A percentile compares a stretch with the other conserved stretches of the same genome.
phyloP scores from a whole-genome alignment of 495 filamentous ascomycete genomes.

The Talaromyces nanjingensis region DNA sequence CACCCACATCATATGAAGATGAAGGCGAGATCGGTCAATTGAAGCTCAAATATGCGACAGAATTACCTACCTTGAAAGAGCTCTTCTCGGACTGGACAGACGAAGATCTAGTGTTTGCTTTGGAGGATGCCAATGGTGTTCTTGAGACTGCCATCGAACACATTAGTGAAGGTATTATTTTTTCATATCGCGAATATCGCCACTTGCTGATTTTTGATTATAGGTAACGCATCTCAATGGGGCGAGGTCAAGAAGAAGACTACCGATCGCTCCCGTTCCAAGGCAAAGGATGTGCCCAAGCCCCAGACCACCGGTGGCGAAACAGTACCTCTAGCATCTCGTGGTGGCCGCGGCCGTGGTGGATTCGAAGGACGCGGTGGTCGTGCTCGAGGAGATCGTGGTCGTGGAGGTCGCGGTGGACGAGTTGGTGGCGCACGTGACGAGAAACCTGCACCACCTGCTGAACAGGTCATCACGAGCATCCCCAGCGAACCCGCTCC shows the following conservation, averaged over 20 bases:
- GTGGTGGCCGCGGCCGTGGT: constrained; percentile 60
- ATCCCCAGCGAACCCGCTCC: constrained; percentile 30
- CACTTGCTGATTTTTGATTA: constrained; percentile 18
- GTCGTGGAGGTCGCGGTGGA: constrained; percentile 68
- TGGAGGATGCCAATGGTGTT: constrained; percentile 89
- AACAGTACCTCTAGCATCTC: constrained; percentile 37
- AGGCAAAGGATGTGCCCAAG: constrained; percentile 60
- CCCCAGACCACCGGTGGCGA: constrained; percentile 45
- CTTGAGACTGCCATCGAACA: constrained; percentile 75
- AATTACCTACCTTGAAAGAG: constrained; percentile 73
- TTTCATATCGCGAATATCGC: background rate
- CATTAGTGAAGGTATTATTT: constrained; percentile 76
- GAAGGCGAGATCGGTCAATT: constrained; percentile 86
- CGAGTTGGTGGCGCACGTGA: constrained; percentile 49
- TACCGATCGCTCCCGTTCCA: constrained; percentile 75
- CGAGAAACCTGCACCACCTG: constrained; percentile 23
- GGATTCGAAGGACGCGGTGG: constrained; percentile 61
- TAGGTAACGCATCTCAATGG: constrained; percentile 90
- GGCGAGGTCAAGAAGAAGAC: constrained; percentile 90
- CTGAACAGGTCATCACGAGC: constrained; percentile 29
- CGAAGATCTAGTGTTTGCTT: constrained; percentile 81
- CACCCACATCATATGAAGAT: constrained; percentile 61
- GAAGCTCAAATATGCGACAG: constrained; percentile 74
- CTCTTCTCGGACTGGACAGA: constrained; percentile 90
- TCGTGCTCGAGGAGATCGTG: constrained; percentile 66